Base-by-base conservation (phyloP, 2,329 filamentous ascomycete species). In the Periconia digitata region DNA sequence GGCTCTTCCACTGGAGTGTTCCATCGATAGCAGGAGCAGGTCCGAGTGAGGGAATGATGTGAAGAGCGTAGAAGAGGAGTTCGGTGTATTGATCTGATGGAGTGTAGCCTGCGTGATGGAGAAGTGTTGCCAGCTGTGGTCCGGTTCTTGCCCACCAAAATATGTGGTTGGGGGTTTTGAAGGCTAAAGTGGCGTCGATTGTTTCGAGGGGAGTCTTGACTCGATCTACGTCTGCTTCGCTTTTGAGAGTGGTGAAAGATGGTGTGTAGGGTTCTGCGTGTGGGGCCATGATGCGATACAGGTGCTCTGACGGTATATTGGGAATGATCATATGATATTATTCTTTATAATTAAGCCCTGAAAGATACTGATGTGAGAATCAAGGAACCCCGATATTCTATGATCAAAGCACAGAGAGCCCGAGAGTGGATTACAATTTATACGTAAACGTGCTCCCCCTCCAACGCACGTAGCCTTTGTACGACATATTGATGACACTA, bases 131-230 rank as follows among this genome's bases (percentile, higher is more conserved):
- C 3, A 52, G 37, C 15, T 52, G 50, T 3, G 34, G 36, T 20
- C 50, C 50, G 8, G 46, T 52, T 35, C 37, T 49, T 1, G 43
- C 46, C 50, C 50, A 52, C 50, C 50, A 52, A 24, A 52, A 52
- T n/a, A 46, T 43, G 27, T 52, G 46, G 24, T 46, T 24, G 6
- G 36, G 34, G 21, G 46, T 47, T 21, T 20, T 40, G 21, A 52
- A 52, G 40, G 13, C 18, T 17, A 52, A 12, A 6, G 17, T 42
- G 1, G 40, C 27, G 13, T 29, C 29, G 15, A 47, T 47, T 8
- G 38, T 42, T 29, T 47, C 38, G 39, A 41, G 42, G n/a, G 44
- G 44, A 13, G 22, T 34, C 29, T 42, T 42, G 8, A 24, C 15
- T 6, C 16, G 27, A 32, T 10, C 7, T 27, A 13, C 13, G 24